Evolutionary conservation across 495 filamentous ascomycete species (phyloP).

Genomic region (Podospora australis): DNA sequence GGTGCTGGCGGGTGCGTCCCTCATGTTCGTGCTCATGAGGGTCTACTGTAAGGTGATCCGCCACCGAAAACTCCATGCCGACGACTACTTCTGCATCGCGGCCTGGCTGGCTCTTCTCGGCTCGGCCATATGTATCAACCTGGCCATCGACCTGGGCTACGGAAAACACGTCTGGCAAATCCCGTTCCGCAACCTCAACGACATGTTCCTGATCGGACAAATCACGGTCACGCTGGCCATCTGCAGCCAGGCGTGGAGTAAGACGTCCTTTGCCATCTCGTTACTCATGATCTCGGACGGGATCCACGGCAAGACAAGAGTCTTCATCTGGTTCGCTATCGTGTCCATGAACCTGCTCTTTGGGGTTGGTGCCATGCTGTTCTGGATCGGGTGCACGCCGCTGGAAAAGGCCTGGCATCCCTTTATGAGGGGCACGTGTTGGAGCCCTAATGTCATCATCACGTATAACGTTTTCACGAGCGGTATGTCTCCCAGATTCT

Average conservation of each 20-base stretch:
- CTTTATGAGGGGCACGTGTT: constrained; percentile 24
- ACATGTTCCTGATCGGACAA: constrained; percentile 19
- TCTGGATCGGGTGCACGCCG: constrained; percentile 34
- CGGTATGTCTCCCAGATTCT: constrained; percentile 11
- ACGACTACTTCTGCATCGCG: constrained; percentile 22
- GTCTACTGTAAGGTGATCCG: constrained; percentile 29
- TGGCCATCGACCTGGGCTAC: constrained; percentile 18
- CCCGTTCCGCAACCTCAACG: constrained; percentile 13
- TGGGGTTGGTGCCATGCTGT: constrained; percentile 33
- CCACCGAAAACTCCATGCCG: constrained; percentile 18
- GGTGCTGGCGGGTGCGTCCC: constrained; percentile 20
- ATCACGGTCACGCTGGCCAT: constrained; percentile 19
- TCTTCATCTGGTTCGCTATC: constrained; percentile 25
- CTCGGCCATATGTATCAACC: constrained; percentile 14
- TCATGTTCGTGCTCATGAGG: constrained; percentile 22
- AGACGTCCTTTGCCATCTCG: constrained; percentile 28
- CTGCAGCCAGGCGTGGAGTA: constrained; percentile 25
- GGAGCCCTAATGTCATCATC: constrained; percentile 21
- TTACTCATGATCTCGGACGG: constrained; percentile 19
- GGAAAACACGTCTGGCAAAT: constrained; percentile 27
- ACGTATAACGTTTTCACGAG: constrained; percentile 18
- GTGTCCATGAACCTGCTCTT: constrained; percentile 33
- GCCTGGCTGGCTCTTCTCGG: constrained; percentile 22
- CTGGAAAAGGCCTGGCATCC: constrained; percentile 30
- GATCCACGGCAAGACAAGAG: constrained; percentile 18